A percentile compares a stretch with the other conserved stretches of the same genome.
Conservation (phyloP, 2,329 filamentous ascomycete species). For the Fusarium sp. region DNA sequence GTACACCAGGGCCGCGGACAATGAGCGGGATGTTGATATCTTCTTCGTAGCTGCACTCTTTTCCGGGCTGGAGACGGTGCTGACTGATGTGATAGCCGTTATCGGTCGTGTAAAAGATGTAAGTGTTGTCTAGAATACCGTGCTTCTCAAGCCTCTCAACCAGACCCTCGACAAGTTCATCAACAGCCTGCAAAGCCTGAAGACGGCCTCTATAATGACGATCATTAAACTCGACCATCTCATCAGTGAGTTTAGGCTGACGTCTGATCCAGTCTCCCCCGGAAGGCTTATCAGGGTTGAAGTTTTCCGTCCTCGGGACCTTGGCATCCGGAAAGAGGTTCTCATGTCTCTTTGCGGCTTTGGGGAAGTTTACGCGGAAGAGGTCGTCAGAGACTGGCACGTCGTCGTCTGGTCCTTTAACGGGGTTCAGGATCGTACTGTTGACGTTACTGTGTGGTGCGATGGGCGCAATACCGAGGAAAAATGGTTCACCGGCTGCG, state of each 20-base stretch:
- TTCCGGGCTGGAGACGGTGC: conserved; percentile 64
- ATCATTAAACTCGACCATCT: conserved; percentile 51
- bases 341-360: not conserved
- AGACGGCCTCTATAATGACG: conserved; percentile 56
- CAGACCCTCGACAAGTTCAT: conserved; percentile 57
- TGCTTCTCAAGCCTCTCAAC: conserved; percentile 48
- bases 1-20: conserved; percentile 61
- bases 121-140: conserved; percentile 56
- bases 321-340: not conserved
- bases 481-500: conserved; percentile 61
- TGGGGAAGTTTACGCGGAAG: conserved; percentile 48
- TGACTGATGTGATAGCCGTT: conserved; percentile 67
- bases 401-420: conserved; percentile 17
- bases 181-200: conserved; percentile 57
- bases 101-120: conserved; percentile 64
- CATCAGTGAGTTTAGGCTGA: conserved; percentile 50
- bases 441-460: conserved; percentile 48
- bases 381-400: conserved; percentile 56
- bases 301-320: not conserved
- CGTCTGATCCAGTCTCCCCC: conserved; percentile 55
- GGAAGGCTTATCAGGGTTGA: not conserved
- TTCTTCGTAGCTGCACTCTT: conserved; percentile 63
- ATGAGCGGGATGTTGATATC: conserved; percentile 65
- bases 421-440: conserved; percentile 60
- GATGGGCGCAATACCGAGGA: conserved; percentile 65